A percentile compares a stretch with the other conserved stretches of the same genome.
Evolutionary conservation across 1,284 basidiomycete species (phyloP).

Genomic region (Moesziomyces sp.): DNA sequence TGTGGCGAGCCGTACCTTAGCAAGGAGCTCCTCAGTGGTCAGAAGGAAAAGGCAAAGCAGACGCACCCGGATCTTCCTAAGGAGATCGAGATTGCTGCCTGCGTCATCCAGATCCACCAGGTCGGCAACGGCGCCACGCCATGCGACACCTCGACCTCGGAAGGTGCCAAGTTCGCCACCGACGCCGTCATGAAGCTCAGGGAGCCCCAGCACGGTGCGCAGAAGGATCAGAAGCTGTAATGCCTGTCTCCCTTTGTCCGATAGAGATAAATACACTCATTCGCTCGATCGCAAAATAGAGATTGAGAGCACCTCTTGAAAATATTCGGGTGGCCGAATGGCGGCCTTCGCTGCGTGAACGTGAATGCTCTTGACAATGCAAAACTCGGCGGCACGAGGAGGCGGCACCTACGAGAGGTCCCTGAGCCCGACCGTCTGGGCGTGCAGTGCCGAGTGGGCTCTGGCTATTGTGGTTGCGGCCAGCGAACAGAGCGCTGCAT

Average conservation of each 20-base stretch:
- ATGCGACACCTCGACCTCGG: constrained; percentile 36
- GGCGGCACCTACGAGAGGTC: no score
- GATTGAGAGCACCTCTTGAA: no score
- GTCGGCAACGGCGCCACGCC: constrained; percentile 25
- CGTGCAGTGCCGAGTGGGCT: no score
- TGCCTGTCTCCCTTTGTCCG: background rate
- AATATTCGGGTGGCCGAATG: no score
- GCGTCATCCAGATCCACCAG: constrained; percentile 43
- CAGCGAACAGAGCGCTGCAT: no score
- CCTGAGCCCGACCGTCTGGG: no score
- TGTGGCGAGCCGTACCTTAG: constrained; percentile 44
- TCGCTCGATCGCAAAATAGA: no score
- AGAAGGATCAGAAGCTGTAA: constrained; percentile 34
- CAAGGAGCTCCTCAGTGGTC: constrained; percentile 40
- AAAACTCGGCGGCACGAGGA: no score
- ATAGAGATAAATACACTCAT: no score
- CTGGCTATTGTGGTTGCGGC: no score
- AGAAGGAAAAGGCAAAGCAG: constrained; percentile 29
- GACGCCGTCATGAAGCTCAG: constrained; percentile 26
- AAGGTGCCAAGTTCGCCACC: constrained; percentile 48
- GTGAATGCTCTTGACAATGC: no score
- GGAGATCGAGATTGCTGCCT: constrained; percentile 41
- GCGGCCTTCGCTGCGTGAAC: no score
- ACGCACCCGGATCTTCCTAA: constrained; percentile 35
- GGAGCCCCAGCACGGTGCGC: constrained; percentile 38